Base-by-base conservation (phyloP, 768 basidiomycete species). In the Mycena capillaripes region DNA sequence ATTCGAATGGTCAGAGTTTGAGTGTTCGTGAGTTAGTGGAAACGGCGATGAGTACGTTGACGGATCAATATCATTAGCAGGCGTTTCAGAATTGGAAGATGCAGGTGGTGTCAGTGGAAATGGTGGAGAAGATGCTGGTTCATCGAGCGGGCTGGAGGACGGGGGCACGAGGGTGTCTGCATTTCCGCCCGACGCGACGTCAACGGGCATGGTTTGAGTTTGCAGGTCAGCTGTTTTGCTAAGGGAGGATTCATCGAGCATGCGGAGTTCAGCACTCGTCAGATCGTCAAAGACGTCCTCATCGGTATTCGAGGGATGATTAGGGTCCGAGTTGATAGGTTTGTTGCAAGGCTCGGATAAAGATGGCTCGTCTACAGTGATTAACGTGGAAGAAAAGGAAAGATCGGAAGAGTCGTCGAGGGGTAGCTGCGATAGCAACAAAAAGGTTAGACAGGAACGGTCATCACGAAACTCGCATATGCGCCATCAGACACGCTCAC, bases 71-170 rank as follows among this genome's bases (percentile, higher is more conserved):
- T 12, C 30, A 63, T 27, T 21, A 46, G 55, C 27, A 48, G 60
- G 38, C 9, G 53, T 12, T 17, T 34, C 52, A 67, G 65, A 56
- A 23, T 44, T 36, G 38, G 72, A 30, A n/a, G 12, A 25, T 53
- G 57, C 19, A 23, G 62, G 16, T 25, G 67, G 29, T 48, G 65
- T 52, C 9, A n/a, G 52, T 30, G 56, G 29, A 19, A 48, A 55
- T 46, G 34, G 4, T 25, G 58, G 69, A 12, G 67, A 71, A 27
- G 56, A 57, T 27, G 40, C 23, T 21, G 57, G 32, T n/a, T 11
- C 53, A 32, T 62, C 29, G 11, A 29, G 17, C 38, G 71, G 66
- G 36, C 71, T 73, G 32, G 66, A 69, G 50, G 44, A 69, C 7
- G 69, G 64, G n/a, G 53, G 19, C n/a, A 67, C 25, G 42, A 59